phyloP scores from a whole-genome alignment of 768 basidiomycete species.

The Chalciporus piperatus region DNA sequence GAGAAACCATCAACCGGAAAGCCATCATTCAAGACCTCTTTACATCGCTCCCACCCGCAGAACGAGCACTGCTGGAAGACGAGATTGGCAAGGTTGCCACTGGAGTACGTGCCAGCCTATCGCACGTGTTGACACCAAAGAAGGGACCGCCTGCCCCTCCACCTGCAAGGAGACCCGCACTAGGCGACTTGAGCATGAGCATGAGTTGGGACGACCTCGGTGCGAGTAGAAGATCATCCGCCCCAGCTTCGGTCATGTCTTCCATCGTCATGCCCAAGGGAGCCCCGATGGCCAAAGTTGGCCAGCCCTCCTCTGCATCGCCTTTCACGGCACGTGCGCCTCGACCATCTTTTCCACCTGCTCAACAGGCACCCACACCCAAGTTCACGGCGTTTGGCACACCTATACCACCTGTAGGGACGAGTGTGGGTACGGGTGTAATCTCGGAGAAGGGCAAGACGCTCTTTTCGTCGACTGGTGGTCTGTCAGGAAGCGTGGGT shows the following conservation, averaged over 20 bases:
- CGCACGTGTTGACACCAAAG: neutral
- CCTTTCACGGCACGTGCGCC: constrained; percentile 9
- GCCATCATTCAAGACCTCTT: constrained; percentile 72
- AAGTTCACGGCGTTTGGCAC: constrained; percentile 29
- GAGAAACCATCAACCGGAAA: constrained; percentile 46
- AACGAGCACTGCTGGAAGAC: constrained; percentile 59
- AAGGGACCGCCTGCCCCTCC: constrained; percentile 7
- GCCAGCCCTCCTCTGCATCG: neutral
- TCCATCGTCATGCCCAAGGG: neutral
- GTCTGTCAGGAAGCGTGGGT: neutral
- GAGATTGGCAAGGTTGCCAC: constrained; percentile 45
- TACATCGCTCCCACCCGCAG: constrained; percentile 56
- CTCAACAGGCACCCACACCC: constrained; percentile 11
- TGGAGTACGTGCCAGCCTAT: constrained; percentile 16
- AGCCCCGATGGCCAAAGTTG: neutral
- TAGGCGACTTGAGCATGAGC: constrained; percentile 40
- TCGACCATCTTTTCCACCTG: neutral
- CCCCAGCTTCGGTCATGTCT: constrained; percentile 6
- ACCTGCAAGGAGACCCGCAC: constrained; percentile 19
- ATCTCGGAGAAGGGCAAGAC: constrained; percentile 17
- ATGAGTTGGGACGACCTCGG: constrained; percentile 66
- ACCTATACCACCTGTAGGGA: constrained; percentile 12
- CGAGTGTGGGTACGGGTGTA: constrained; percentile 1
- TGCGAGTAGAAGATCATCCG: constrained; percentile 16
- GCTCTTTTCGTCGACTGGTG: constrained; percentile 9